Percentiles rank a stretch among this genome's conserved stretches.
Evolutionary conservation across 1,284 basidiomycete species (phyloP).

Genomic region (Gastroboletus turbinatus): DNA sequence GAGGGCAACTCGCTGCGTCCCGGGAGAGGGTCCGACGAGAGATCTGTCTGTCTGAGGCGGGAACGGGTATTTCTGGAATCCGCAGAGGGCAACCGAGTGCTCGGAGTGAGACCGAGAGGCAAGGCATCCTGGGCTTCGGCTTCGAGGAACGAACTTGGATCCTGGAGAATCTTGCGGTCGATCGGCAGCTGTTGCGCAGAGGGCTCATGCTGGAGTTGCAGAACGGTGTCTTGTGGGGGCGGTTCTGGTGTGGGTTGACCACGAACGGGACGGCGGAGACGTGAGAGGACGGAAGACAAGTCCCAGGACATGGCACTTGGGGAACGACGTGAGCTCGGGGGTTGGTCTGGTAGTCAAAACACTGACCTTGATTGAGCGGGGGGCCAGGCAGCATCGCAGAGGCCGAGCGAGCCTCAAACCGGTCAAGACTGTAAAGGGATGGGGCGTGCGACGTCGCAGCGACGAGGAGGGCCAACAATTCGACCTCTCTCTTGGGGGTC

Average conservation of each 20-base stretch:
- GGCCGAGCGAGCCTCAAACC: slow-evolving; percentile 1
- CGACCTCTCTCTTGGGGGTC: slow-evolving; percentile 28
- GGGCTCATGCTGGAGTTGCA: neutral
- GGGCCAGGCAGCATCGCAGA: slow-evolving; percentile 13
- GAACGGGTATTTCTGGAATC: slow-evolving; percentile 7
- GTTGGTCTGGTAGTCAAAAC: neutral
- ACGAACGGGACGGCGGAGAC: slow-evolving; percentile 36
- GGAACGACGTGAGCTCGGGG: neutral
- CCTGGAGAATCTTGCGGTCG: slow-evolving; percentile 30
- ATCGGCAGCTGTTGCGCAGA: slow-evolving; percentile 12
- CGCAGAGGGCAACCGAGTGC: slow-evolving; percentile 22
- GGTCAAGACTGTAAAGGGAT: neutral
- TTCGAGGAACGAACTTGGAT: slow-evolving; percentile 33
- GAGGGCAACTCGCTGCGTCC: slow-evolving; percentile 3
- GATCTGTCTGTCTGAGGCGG: slow-evolving; percentile 3
- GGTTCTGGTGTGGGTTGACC: slow-evolving; percentile 31
- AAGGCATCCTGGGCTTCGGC: slow-evolving; percentile 2
- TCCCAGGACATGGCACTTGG: slow-evolving; percentile 24
- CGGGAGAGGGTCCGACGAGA: neutral
- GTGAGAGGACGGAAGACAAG: slow-evolving; percentile 39
- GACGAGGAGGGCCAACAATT: neutral
- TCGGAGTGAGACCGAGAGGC: slow-evolving; percentile 32
- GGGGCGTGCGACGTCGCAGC: too few relatives aligned
- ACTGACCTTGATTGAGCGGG: slow-evolving; percentile 6
- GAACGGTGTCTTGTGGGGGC: neutral